A percentile compares a stretch with the other conserved stretches of the same genome.
These are phyloP conservation scores for Beauveria australis DNA, from an alignment of 2,329 filamentous ascomycete species.

Conservation along the genomic window DNA sequence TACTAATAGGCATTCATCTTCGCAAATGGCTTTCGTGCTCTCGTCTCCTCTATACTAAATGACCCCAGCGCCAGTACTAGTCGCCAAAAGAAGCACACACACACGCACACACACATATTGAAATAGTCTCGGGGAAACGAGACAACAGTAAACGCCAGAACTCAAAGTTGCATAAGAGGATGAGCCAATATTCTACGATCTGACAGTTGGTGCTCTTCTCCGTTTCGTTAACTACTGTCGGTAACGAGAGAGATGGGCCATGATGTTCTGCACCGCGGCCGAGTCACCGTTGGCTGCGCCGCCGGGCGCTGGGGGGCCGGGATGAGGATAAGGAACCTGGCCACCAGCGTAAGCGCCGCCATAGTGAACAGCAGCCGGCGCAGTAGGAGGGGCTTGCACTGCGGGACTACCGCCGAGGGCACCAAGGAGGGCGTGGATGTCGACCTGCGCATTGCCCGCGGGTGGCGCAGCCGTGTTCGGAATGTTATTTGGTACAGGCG, in stretches of 20 bases:
- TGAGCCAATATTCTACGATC: background rate
- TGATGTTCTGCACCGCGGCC: slow-evolving; percentile 60
- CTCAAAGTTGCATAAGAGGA: background rate
- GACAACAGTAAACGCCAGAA: background rate
- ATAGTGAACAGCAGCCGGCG: slow-evolving; percentile 20
- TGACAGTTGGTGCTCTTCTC: background rate
- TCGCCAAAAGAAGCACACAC: background rate
- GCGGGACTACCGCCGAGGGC: slow-evolving; percentile 26
- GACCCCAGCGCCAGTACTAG: background rate
- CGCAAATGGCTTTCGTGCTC: background rate
- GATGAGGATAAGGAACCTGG: slow-evolving; percentile 17
- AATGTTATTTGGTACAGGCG: background rate
- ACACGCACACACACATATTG: background rate
- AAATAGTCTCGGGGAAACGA: background rate
- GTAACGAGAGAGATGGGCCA: slow-evolving; percentile 62
- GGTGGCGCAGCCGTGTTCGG: slow-evolving; percentile 16
- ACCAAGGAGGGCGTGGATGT: slow-evolving; percentile 39
- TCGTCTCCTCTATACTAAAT: background rate
- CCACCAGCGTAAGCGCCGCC: slow-evolving; percentile 23
- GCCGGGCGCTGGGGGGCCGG: background rate
- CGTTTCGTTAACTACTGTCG: slow-evolving; percentile 35
- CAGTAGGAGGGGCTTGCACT: slow-evolving; percentile 14
- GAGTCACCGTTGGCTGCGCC: slow-evolving; percentile 24
- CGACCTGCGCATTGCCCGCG: slow-evolving; percentile 24
- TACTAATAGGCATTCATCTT: background rate